phyloP scores from a whole-genome alignment of 2,329 filamentous ascomycete species.

The Cytospora paraplurivora region DNA sequence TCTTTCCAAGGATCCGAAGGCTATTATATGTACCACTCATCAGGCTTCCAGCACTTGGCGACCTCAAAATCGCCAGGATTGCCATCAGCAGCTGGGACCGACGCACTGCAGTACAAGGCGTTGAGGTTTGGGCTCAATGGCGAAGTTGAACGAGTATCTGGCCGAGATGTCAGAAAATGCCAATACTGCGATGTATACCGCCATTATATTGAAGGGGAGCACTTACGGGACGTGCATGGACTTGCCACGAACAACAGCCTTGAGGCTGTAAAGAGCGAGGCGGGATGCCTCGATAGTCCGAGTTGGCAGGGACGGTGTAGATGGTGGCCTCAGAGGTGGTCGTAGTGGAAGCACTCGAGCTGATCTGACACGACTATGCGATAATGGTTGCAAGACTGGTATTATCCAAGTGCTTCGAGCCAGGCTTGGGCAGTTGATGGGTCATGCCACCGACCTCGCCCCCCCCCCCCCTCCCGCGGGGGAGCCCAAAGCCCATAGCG shows the following conservation, averaged over 20 bases:
- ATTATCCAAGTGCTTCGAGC: background rate
- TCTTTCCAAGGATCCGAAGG: fast-evolving
- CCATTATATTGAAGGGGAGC: background rate
- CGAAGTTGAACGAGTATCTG: slow-evolving; percentile 12
- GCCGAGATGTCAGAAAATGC: no score
- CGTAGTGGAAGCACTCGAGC: background rate
- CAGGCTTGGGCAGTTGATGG: background rate
- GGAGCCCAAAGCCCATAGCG: background rate
- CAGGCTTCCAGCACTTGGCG: slow-evolving; percentile 2
- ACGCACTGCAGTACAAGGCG: background rate
- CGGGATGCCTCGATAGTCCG: background rate
- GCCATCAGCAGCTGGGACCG: background rate
- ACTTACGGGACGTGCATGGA: slow-evolving; percentile 10
- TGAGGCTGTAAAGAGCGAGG: slow-evolving; percentile 8
- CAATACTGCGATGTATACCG: no score
- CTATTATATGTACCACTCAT: background rate
- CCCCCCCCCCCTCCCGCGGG: no score
- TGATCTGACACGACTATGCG: no score
- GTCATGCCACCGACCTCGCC: background rate
- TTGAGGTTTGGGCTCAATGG: slow-evolving; percentile 11
- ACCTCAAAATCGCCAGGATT: background rate
- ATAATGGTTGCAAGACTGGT: background rate
- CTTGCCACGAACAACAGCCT: slow-evolving; percentile 2
- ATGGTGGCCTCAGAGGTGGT: background rate
- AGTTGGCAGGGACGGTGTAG: slow-evolving; percentile 11